phyloP scores from a whole-genome alignment of 345 rosid genomes.

The Citrus sp. region DNA sequence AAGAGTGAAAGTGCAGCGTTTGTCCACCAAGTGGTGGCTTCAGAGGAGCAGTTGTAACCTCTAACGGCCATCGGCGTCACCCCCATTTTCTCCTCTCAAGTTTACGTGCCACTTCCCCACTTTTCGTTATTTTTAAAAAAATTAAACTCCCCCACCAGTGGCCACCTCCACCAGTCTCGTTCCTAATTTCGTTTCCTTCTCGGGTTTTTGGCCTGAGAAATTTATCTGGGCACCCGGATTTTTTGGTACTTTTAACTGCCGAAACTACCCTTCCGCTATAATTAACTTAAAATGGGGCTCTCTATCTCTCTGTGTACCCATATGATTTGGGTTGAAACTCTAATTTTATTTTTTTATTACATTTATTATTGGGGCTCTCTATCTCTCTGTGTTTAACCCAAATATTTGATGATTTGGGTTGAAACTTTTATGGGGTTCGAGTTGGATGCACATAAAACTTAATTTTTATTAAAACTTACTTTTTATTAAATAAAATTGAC shows the following conservation, averaged over 20 bases:
- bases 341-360: too few relatives aligned
- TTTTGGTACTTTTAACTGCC: not conserved
- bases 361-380: too few relatives aligned
- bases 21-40: constrained; percentile 9
- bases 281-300: not conserved
- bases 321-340: not conserved
- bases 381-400: too few relatives aligned
- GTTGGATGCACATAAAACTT: not conserved
- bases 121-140: too few relatives aligned
- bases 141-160: too few relatives aligned
- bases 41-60: constrained; percentile 36
- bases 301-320: too few relatives aligned
- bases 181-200: not conserved
- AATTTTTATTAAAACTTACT: not conserved
- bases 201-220: not conserved
- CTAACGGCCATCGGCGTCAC: constrained; percentile 23
- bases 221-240: not conserved
- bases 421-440: too few relatives aligned
- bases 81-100: not conserved
- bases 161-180: not conserved
- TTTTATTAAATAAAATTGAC: not conserved
- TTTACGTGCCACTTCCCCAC: constrained; percentile 8
- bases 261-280: not conserved
- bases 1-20: not conserved
- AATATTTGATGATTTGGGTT: too few relatives aligned